Conservation (phyloP, 2,329 filamentous ascomycete species). For the Apiospora marii region DNA sequence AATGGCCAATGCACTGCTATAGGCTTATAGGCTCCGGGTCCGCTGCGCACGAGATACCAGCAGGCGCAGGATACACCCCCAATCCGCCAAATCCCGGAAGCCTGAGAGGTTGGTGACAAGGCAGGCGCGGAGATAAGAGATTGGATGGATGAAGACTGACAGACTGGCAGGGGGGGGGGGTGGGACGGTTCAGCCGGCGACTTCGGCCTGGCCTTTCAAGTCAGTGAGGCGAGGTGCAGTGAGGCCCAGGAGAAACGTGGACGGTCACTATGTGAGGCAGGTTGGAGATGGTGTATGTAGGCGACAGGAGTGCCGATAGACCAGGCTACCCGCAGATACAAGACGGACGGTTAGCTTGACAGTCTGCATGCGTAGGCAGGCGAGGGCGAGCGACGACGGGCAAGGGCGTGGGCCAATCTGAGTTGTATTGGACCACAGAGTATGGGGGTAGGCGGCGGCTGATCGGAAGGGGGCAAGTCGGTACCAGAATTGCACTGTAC, state of each 20-base stretch:
- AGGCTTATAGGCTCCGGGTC: neutral
- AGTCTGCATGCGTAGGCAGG: neutral
- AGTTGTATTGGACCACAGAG: constrained; percentile 1
- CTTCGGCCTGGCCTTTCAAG: neutral
- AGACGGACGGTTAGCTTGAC: neutral
- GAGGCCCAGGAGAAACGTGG: neutral
- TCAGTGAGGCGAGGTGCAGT: neutral
- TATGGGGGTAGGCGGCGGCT: neutral
- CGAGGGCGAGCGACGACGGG: neutral
- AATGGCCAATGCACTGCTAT: constrained; percentile 6
- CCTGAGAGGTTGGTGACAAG: constrained; percentile 14
- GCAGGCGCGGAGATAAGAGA: constrained; percentile 18
- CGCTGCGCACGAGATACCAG: constrained; percentile 16
- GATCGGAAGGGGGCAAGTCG: neutral
- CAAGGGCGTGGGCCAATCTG: constrained; percentile 9
- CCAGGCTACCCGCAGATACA: neutral
- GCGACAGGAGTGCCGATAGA: neutral
- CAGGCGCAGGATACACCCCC: constrained; percentile 1
- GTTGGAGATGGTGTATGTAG: neutral
- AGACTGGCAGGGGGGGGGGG: neutral
- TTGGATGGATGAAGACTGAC: neutral
- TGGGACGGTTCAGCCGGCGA: neutral
- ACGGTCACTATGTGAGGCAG: neutral
- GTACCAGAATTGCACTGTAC: constrained; percentile 8
- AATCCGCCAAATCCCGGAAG: neutral